phyloP scores from a whole-genome alignment of 75 land plant species.

The Isoetes taiwanensis region DNA sequence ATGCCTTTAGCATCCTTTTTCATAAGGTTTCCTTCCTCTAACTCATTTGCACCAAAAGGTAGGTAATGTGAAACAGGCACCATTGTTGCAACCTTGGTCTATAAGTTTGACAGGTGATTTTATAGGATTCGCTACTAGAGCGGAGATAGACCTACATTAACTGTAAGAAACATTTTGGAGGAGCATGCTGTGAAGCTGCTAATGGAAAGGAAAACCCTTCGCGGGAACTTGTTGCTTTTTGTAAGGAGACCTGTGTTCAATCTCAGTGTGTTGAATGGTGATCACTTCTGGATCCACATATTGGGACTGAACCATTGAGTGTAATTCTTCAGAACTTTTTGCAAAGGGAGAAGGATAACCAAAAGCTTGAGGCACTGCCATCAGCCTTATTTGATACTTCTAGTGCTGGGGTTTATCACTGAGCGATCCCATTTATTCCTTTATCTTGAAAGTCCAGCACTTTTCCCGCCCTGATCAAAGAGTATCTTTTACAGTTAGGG shows the following conservation, averaged over 20 bases:
- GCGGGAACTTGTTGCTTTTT: slow-evolving; percentile 97
- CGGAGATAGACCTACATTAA: slow-evolving; percentile 68
- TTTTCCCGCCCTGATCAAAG: neutral
- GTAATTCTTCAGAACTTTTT: slow-evolving; percentile 58
- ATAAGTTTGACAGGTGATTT: neutral
- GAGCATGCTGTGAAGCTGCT: slow-evolving; percentile 85
- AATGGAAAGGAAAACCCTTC: slow-evolving; percentile 84
- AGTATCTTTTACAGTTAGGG: slow-evolving; percentile 47
- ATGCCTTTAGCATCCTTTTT: slow-evolving; percentile 59
- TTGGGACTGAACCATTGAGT: neutral
- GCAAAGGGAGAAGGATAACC: slow-evolving; percentile 58
- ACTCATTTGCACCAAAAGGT: neutral
- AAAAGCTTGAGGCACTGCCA: slow-evolving; percentile 80
- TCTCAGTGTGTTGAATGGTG: slow-evolving; percentile 42
- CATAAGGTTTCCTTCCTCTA: slow-evolving; percentile 13
- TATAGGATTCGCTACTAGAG: slow-evolving; percentile 20
- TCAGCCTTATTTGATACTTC: slow-evolving; percentile 80
- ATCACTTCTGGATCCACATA: neutral
- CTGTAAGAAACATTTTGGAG: slow-evolving; percentile 87
- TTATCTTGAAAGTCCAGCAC: neutral
- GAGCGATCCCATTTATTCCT: neutral
- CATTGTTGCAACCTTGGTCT: neutral
- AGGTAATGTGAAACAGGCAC: neutral
- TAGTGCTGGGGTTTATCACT: slow-evolving; percentile 60
- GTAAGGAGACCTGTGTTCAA: slow-evolving; percentile 96